A percentile compares a stretch with the other conserved stretches of the same genome.
Evolutionary conservation across 331 rosid genomes (phyloP).

Genomic region (Malus hybrid): DNA sequence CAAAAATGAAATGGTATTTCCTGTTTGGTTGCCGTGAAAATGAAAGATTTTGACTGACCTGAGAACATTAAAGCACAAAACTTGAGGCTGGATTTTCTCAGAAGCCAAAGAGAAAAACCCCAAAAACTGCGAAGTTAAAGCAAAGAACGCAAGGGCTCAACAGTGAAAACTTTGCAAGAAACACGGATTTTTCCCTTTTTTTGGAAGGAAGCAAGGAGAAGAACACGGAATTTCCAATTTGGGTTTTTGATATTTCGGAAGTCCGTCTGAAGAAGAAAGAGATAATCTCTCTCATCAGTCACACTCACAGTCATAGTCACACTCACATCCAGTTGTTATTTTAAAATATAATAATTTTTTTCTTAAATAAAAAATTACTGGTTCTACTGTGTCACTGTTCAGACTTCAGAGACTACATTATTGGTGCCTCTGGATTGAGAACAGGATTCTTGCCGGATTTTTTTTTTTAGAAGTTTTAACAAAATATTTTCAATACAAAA

Average conservation of each 20-base stretch:
- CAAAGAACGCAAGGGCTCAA: not conserved
- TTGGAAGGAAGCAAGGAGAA: too few relatives aligned
- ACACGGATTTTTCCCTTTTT: too few relatives aligned
- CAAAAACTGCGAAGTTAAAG: not conserved
- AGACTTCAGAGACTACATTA: not conserved
- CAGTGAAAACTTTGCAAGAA: not conserved
- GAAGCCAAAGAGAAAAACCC: slow-evolving; percentile 16
- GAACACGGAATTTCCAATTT: not conserved
- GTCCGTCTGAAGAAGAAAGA: not conserved
- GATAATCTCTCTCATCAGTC: not conserved
- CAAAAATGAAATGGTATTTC: not conserved
- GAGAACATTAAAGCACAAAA: not conserved
- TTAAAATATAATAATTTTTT: not conserved
- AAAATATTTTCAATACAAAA: too few relatives aligned
- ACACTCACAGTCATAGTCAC: too few relatives aligned
- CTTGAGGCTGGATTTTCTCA: slow-evolving; percentile 1
- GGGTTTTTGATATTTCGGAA: not conserved
- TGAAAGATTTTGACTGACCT: slow-evolving; percentile 27
- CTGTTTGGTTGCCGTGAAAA: slow-evolving; percentile 4
- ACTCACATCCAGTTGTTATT: not conserved
- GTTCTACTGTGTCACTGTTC: not conserved
- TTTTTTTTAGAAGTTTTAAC: too few relatives aligned
- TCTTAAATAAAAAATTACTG: not conserved
- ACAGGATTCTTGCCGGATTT: too few relatives aligned
- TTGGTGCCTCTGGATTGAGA: not conserved